Evolutionary conservation across 2,329 filamentous ascomycete genomes (phyloP).

Genomic region (Exophiala bonariae): DNA sequence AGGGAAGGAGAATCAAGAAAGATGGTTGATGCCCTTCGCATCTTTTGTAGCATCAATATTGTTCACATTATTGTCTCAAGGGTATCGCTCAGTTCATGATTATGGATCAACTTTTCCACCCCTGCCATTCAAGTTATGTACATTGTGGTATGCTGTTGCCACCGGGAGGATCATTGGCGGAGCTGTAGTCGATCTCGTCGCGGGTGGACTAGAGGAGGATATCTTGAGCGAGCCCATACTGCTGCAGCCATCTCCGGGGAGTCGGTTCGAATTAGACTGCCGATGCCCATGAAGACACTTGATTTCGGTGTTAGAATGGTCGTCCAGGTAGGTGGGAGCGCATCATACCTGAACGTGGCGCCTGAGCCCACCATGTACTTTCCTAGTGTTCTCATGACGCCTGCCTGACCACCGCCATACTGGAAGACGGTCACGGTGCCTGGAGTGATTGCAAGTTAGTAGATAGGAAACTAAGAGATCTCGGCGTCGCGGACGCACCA

Average conservation of each 20-base stretch:
- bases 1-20: neutral
- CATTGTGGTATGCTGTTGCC: neutral
- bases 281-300: constrained; percentile 95
- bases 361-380: constrained; percentile 97
- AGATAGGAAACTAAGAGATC: neutral
- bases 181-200: constrained; percentile 34
- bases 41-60: neutral
- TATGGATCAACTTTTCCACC: constrained; percentile 19
- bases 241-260: constrained; percentile 73
- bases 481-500: constrained; percentile 56
- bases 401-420: constrained; percentile 89
- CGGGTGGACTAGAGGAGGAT: constrained; percentile 70
- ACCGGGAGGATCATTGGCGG: constrained; percentile 2
- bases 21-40: neutral
- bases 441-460: constrained; percentile 38
- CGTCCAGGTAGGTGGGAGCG: no score
- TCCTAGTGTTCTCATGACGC: constrained; percentile 88
- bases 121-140: constrained; percentile 13
- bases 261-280: constrained; percentile 92
- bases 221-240: constrained; percentile 72
- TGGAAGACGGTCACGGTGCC: constrained; percentile 93
- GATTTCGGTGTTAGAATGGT: constrained; percentile 37
- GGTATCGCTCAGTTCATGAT: constrained; percentile 19
- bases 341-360: constrained; percentile 84
- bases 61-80: constrained; percentile 11